These are phyloP conservation scores for Picea sitchensis DNA, from an alignment of 75 land plant species.

Conservation along the genomic window DNA sequence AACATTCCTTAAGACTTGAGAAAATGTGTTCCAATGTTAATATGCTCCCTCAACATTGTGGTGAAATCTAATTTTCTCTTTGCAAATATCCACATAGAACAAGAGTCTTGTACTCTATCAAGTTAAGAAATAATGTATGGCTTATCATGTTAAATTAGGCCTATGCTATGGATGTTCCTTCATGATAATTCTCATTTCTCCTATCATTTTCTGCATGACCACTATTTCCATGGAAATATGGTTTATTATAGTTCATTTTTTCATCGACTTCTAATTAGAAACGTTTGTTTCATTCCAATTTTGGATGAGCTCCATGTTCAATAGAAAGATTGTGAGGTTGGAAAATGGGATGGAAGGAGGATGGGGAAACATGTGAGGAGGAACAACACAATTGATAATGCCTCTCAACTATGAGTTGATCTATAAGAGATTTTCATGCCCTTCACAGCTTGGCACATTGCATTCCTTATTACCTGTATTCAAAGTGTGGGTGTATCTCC, in stretches of 20 bases:
- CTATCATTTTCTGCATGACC: conserved; percentile 75
- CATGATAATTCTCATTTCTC: conserved; percentile 67
- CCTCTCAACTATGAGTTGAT: conserved; percentile 65
- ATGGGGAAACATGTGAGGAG: conserved; percentile 93
- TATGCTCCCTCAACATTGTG: too few species aligned
- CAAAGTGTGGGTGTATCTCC: neutral
- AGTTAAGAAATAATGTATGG: too few species aligned
- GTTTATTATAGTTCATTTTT: conserved; percentile 61
- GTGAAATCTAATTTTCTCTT: too few species aligned
- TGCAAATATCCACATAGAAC: too few species aligned
- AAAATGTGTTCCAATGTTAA: too few species aligned
- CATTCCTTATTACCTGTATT: conserved; percentile 67
- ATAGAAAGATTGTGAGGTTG: conserved; percentile 64
- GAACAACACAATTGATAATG: conserved; percentile 83
- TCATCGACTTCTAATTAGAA: conserved; percentile 81
- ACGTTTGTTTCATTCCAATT: conserved; percentile 91
- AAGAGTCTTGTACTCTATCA: too few species aligned
- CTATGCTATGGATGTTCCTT: conserved; percentile 76
- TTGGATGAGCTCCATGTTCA: conserved; percentile 97
- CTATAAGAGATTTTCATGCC: conserved; percentile 21
- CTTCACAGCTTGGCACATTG: conserved; percentile 68
- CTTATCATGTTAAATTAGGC: conserved; percentile 23
- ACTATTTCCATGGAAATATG: conserved; percentile 41
- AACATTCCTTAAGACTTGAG: too few species aligned
- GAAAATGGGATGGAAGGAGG: conserved; percentile 77